Evolutionary conservation across 2,329 filamentous ascomycete species (phyloP), one percentile per base, ranked within the genome.

Genomic region (Zymoseptoria ardabiliae): DNA sequence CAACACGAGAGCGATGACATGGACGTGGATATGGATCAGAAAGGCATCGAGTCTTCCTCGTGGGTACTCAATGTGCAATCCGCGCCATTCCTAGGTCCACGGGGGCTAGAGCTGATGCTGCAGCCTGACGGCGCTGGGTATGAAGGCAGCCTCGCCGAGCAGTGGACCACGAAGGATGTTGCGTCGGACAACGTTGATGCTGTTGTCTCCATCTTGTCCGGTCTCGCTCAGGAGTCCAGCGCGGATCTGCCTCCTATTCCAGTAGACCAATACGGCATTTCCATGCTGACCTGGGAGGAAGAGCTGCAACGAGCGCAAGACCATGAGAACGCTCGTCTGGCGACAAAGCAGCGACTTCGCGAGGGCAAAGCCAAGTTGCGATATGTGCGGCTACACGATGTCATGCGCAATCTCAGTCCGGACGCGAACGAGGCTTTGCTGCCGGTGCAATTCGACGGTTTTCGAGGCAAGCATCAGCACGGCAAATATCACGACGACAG

Each of bases 1-100:
- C 58, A 58, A 28, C 60, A 64, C 19, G 57, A 65, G 9, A 48
- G 61, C 22, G 56, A 55, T 5, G 60, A 59, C 8, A 45, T 45
- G 35, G 35, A 45, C 11, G 11, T 45, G 35, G 25, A 28, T 22
- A 23, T 51, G 50, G 22, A 58, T 5, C 54, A 53, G 17, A 61
- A 63, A 17, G 59, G 55, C 28, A 53, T 53, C 28, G 58, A 61
- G 51, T 48, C 58, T 17, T 58, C 59, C 19, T 61, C 60, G 8
- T 70, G 66, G 65, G 59, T 72, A 4, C 63, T 69, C 19, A 73
- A 72, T 50, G 56, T 66, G 35, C 68, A 71, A 55, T 69, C 62
- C 13, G 69, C 69, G n/a, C 66, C 69, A 3, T 60, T 72, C 11
- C 61, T 73, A 7, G 70, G 66, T 21, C 58, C 61, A 45, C 45